Base-by-base conservation (phyloP, 2,329 filamentous ascomycete genomes). In the Ascocoryne sarcoides region DNA sequence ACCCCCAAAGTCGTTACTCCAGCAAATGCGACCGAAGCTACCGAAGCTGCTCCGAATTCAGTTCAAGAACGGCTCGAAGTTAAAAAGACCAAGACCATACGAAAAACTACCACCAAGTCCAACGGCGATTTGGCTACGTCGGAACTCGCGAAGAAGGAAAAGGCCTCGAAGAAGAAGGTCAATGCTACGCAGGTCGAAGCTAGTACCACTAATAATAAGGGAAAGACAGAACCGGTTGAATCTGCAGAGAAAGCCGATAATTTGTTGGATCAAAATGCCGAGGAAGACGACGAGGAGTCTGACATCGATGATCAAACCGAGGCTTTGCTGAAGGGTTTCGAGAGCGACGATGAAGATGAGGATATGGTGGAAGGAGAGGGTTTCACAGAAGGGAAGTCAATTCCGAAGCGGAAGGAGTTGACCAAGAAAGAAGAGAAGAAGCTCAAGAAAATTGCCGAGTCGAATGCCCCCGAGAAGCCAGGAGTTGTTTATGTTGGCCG, bases 401-500 rank as follows among this genome's bases (percentile, higher is more conserved):
- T 68, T 9, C 67, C 67, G 56, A 63, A 64, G 48, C 42, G 40
- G 4, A 46, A 48, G 15, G 42, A 52, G 34, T 38, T 55, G 9
- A 65, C 63, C 56, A 68, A 67, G 52, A 69, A 68, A 52, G 62
- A 78, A 36, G 62, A 65, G 47, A 69, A 71, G 52, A 65, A 68
- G 44, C 60, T 65, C 39, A 67, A 70, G 53, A 65, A 68, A 47
- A 64, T 36, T 40, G 54, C 51, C 39, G 62, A 62, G 47, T 52
- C 53, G 4, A 65, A 68, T 20, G 56, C 57, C 15, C 66, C 67
- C 42, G 69, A 72, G 34, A 72, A 75, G 37, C 76, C 84, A 1
- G 90, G 89, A 34, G 81, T 92, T 30, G 73, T 96, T 57, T 96
- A 95, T 65, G 73, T 98, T 56, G 88, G 86, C 60, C 86, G 88